Base-by-base conservation (phyloP, 1,139 yeast genomes). In the Hyphopichia wangnamkhiaoensis region DNA sequence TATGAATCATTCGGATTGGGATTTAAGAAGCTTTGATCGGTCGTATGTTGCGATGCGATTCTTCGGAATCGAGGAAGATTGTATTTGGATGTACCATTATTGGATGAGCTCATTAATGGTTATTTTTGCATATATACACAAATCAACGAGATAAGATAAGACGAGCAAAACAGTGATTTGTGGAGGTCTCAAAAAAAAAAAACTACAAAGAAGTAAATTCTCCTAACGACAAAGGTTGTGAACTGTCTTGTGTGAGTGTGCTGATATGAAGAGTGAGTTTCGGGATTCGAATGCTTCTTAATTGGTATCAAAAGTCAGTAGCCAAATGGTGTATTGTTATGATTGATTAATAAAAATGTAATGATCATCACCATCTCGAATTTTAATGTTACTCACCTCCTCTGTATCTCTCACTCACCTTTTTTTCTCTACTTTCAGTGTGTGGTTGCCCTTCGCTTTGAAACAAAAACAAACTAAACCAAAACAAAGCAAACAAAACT, bases 11-110 rank as follows among this genome's bases (percentile, higher is more conserved):
- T 24, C n/a, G 54, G 58, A 42, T 54, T 54, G 1, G 53, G 53
- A 29, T 54, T 53, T 30, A 50, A 41, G 21, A 49, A 46, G 20
- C 56, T 53, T 12, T 52, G 50, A 31, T 54, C 58, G 6, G 45
- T 31, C 23, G 47, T 35, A 31, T 44, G 50, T 15, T 48, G 50
- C 15, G 60, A 54, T 7, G 58, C 45, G 12, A 54, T 48, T 40
- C 59, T 43, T 34, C 54, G 39, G 32, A 40, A 47, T 39, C 52
- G 50, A 16, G 54, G 56, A 33, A 50, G 39, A 26, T 45, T 47
- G 40, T 50, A 49, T 29, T 48, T 52, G 32, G 54, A 41, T 18
- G 50, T 37, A 30, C 34, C 32, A 31, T 39, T 42, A 35, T 37
- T 40, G 13, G 48, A 39, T 10, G 49, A 36, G 35, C 48, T 46